Evolutionary conservation across 495 filamentous ascomycete species (phyloP), one percentile per base, ranked within the genome.

Genomic region (Trichoderma reesei): DNA sequence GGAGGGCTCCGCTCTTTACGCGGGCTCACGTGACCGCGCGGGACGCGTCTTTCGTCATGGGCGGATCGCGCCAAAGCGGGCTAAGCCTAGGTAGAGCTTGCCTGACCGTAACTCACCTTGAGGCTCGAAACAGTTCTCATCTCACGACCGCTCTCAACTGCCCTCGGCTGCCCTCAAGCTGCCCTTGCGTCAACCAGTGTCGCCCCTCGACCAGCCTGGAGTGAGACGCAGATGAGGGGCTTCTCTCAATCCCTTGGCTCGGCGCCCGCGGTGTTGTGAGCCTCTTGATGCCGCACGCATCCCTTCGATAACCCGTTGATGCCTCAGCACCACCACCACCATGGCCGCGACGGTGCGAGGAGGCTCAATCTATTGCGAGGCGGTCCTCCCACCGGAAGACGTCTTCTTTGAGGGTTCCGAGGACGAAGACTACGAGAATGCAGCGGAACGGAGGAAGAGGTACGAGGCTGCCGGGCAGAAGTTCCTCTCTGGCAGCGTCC

Each of bases 381-480:
- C 76, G 16, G 66, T 72, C 6, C 66, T 72, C 5, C 67, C 75
- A 16, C 62, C 74, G 31, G 71, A 79, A 34, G 68, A 77, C 36
- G 73, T 84, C 63, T 72, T 80, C 8, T 72, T 76, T 51, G 62
- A 75, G 3, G 85, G 80, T 26, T 88, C 86, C 16, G 87, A 90
- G 36, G 83, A 88, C 63, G 73, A 85, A 10, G 74, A 79, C 26
- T 78, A 82, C 37, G 62, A 69, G 31, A 67, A 70, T 39, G 77
- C 79, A n/a, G 70, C 73, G 38, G 77, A 79, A 16, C 88, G 85
- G 67, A 77, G 76, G 8, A 71, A 75, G 56, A 76, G 83, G 68
- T 83, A 85, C 63, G 87, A 90, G 70, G 73, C 75, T 5, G 73
- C 84, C 18, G 88, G 81, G 9, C 74, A 80, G 41, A 73, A 81